Conservation (phyloP, 2,329 filamentous ascomycete genomes). For the Aspergillus cejpii region DNA sequence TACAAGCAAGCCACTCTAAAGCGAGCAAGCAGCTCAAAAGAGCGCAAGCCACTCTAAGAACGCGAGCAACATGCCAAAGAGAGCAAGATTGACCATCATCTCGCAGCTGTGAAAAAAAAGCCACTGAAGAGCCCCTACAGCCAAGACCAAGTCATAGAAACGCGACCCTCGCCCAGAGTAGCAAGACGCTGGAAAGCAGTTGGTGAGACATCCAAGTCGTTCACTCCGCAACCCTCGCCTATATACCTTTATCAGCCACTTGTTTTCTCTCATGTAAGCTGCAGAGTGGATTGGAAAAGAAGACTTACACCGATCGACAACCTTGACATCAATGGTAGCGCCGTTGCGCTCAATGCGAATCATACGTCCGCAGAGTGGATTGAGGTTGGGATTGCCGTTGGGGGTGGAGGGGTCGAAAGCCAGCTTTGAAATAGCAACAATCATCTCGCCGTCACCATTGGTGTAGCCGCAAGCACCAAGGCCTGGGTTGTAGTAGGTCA, state of each 20-base stretch:
- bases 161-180: constrained; percentile 42
- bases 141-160: constrained; percentile 48
- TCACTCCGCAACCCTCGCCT: constrained; percentile 44
- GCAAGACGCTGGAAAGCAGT: constrained; percentile 46
- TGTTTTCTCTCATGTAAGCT: constrained; percentile 3
- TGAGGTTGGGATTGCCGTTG: constrained; percentile 54
- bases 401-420: constrained; percentile 56
- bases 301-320: constrained; percentile 59
- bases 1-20: not conserved
- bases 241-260: constrained; percentile 3
- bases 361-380: constrained; percentile 65
- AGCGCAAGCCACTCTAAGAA: too few species aligned
- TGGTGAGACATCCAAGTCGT: constrained; percentile 47
- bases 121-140: constrained; percentile 34
- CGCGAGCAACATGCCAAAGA: too few species aligned
- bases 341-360: too few species aligned
- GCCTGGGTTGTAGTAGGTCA: constrained; percentile 62
- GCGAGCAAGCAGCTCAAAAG: too few species aligned
- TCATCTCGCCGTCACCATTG: constrained; percentile 49
- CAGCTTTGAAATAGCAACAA: constrained; percentile 61
- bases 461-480: constrained; percentile 64
- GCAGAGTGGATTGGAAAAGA: not conserved
- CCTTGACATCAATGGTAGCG: constrained; percentile 56
- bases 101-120: constrained; percentile 3
- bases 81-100: constrained; percentile 2